Conservation (phyloP, 306 rosid species). For the Cucurbita maxima region DNA sequence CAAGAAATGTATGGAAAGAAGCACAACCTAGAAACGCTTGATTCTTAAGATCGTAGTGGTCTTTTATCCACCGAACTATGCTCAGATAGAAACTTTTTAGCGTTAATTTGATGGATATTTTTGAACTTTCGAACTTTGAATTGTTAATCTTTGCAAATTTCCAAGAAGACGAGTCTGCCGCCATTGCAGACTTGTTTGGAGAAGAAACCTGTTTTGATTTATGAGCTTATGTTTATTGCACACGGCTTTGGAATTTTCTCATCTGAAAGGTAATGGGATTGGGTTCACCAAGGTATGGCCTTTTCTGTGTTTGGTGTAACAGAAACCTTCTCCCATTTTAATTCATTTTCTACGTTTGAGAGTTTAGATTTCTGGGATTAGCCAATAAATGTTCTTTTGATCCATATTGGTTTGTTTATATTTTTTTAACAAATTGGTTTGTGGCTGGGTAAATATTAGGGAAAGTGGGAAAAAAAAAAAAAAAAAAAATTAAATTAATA, state of each 20-base stretch:
- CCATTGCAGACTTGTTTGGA: neutral
- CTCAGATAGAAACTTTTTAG: too few relatives aligned
- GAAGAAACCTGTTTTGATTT: neutral
- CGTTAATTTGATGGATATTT: too few relatives aligned
- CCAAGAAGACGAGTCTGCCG: neutral
- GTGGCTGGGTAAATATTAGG: too few relatives aligned
- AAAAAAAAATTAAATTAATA: too few relatives aligned
- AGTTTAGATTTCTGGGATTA: neutral
- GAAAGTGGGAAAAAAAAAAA: too few relatives aligned
- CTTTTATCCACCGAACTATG: too few relatives aligned
- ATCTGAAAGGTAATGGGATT: neutral
- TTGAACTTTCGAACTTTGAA: neutral
- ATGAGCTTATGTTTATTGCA: neutral
- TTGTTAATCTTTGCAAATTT: neutral
- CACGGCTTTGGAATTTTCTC: neutral
- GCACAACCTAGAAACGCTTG: neutral
- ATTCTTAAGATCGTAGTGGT: neutral
- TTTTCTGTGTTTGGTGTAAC: neutral
- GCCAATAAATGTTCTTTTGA: neutral
- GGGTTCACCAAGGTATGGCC: neutral
- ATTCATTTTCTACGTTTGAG: neutral
- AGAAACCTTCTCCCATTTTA: neutral
- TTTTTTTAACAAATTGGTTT: too few relatives aligned
- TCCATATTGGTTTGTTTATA: too few relatives aligned
- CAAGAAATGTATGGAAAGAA: neutral